Conservation (phyloP, 1,284 basidiomycete genomes). For the Trichosporon ovoides region DNA sequence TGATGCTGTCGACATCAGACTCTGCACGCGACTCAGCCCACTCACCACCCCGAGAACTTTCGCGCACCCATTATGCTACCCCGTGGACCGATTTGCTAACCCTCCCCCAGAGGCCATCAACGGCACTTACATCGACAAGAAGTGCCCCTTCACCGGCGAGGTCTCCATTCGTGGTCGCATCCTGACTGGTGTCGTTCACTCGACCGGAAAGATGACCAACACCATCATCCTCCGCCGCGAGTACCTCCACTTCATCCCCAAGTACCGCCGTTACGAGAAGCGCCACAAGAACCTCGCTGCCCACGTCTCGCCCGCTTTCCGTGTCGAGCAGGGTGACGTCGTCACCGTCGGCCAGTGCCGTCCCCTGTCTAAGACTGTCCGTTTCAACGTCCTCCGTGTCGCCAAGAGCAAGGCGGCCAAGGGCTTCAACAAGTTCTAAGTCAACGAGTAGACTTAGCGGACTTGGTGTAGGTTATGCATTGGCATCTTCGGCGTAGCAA, state of each 20-base stretch:
- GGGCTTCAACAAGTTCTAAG: constrained; percentile 89
- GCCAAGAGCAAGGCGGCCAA: constrained; percentile 81
- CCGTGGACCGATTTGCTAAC: too few species aligned
- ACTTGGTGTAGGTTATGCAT: constrained; percentile 14
- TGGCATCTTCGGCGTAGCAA: constrained; percentile 6
- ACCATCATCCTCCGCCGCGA: constrained; percentile 98
- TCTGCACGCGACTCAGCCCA: too few species aligned
- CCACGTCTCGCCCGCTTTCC: constrained; percentile 98
- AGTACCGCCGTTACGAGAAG: constrained; percentile 98
- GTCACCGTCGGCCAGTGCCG: constrained; percentile 99
- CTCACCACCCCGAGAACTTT: too few species aligned
- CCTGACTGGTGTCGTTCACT: constrained; percentile 94
- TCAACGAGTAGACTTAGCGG: neutral
- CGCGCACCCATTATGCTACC: too few species aligned
- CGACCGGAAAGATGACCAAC: constrained; percentile 88
- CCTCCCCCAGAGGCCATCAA: constrained; percentile 71
- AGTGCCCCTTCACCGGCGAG: constrained; percentile 95
- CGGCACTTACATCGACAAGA: constrained; percentile 99
- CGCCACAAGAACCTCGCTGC: constrained; percentile 97
- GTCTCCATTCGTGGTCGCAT: constrained; percentile 99
- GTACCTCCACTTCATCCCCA: constrained; percentile 95
- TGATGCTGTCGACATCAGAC: too few species aligned
- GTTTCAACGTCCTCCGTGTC: constrained; percentile 95
- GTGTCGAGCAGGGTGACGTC: constrained; percentile 83
- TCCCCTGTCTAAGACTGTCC: constrained; percentile 97